Base-by-base conservation (phyloP, 306 rosid genomes). In the Rosa persica region DNA sequence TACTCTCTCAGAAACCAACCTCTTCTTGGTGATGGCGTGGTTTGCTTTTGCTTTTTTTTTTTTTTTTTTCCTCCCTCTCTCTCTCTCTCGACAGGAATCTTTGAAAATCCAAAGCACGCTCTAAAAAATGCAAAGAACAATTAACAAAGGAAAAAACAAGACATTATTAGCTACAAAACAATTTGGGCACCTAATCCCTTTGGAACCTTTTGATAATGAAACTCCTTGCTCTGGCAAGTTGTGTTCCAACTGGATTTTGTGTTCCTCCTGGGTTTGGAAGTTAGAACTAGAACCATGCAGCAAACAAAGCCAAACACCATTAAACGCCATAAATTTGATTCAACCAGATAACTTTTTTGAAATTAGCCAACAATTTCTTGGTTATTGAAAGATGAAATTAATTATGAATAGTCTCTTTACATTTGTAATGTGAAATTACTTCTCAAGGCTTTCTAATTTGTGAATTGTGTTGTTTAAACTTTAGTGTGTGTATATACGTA, bases 81-180 rank as follows among this genome's bases (percentile, higher is more conserved):
- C 25, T 5, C 54, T 83, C 80, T 49, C 86, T 80, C 74, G 72
- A 89, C 80, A 57, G 86, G 92, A 89, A 89, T 91, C 96, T 89
- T 89, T 86, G 86, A 83, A 89, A 87, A 85, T 84, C 81, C 85
- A 82, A 85, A 83, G 88, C 85, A 79, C 49, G n/a, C 71, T 8
- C 44, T 8, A 66, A 71, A 82, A 81, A 65, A 19, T 67, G 12
- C 54, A 68, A 65, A 69, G 16, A 65, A 52, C 46, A 20, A 62
- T 72, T 69, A 73, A 49, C 23, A 62, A 79, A 72, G 23, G 67
- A 55, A 49, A 0, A 7, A 55, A 57, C 48, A 74, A 19, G 38
- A 57, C 43, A 43, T 67, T 78, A 55, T 68, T 44, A 71, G 67
- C 16, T 43, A 60, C 23, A 47, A 42, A 74, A 75, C 69, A 44